Conservation (phyloP, 768 basidiomycete species). For the Amanita pseudoporphyria region DNA sequence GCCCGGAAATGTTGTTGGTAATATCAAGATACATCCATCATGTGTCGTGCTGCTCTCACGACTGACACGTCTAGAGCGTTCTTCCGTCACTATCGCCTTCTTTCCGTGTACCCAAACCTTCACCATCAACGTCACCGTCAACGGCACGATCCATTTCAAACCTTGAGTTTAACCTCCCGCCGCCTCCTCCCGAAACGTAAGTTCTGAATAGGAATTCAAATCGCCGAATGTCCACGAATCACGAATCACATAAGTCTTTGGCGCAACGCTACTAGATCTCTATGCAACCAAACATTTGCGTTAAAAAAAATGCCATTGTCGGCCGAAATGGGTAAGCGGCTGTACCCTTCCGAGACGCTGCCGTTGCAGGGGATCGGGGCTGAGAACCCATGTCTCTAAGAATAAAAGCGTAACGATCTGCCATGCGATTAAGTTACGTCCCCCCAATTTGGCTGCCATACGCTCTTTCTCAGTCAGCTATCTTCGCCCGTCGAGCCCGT, state of each 20-base stretch:
- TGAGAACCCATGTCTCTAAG: background rate
- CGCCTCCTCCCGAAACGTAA: no score
- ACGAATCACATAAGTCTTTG: background rate
- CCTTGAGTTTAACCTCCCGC: background rate
- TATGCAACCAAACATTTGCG: background rate
- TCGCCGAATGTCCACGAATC: background rate
- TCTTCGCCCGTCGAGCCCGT: background rate
- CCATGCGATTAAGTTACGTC: background rate
- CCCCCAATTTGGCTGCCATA: background rate
- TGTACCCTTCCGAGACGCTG: no score
- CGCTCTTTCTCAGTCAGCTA: background rate
- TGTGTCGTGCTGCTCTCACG: no score
- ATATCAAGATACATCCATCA: no score
- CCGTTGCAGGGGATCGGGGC: background rate
- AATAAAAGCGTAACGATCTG: background rate
- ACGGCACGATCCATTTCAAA: background rate
- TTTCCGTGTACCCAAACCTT: background rate
- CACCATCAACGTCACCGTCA: background rate
- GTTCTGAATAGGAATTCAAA: no score
- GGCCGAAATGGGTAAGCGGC: background rate
- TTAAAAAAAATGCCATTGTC: background rate
- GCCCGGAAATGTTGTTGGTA: no score
- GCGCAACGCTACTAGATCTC: background rate
- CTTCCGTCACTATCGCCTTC: background rate
- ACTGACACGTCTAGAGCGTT: background rate